A percentile compares a stretch with the other conserved stretches of the same genome.
These are phyloP conservation scores for Diaporthe amygdali DNA, from an alignment of 2,329 filamentous ascomycete genomes.

Conservation along the genomic window DNA sequence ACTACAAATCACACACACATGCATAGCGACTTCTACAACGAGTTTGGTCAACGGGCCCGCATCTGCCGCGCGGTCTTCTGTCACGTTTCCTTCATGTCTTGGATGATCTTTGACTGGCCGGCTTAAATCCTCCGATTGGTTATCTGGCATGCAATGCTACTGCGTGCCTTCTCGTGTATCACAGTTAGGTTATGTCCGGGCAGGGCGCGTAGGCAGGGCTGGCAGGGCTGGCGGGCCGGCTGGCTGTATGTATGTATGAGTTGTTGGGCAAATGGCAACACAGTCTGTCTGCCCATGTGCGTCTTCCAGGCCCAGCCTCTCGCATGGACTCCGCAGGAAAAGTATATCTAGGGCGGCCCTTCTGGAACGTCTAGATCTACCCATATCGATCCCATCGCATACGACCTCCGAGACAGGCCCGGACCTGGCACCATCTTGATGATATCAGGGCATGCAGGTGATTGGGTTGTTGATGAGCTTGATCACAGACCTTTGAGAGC, in stretches of 20 bases:
- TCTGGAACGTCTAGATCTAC: neutral
- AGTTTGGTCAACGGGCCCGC: neutral
- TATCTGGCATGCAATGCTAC: conserved; percentile 16
- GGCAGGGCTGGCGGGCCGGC: neutral
- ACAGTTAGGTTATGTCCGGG: neutral
- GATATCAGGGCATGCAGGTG: neutral
- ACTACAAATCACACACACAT: neutral
- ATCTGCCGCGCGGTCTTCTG: conserved; percentile 15
- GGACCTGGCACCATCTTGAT: neutral
- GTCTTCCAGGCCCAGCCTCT: neutral
- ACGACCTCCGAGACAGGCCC: neutral
- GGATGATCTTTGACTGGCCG: conserved; percentile 1
- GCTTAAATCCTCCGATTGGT: conserved; percentile 13
- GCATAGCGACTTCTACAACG: neutral
- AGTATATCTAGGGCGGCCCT: neutral
- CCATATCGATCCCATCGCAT: neutral
- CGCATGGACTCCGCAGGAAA: neutral
- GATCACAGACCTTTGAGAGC: neutral
- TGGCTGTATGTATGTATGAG: neutral
- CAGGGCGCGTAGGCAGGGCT: conserved; percentile 5
- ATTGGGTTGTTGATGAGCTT: neutral
- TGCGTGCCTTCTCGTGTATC: conserved; percentile 9
- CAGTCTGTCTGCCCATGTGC: neutral
- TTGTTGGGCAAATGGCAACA: neutral
- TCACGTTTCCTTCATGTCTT: conserved; percentile 12